These are phyloP conservation scores for Penicillium turbatum DNA, from an alignment of 495 filamentous ascomycete species.

Conservation along the genomic window DNA sequence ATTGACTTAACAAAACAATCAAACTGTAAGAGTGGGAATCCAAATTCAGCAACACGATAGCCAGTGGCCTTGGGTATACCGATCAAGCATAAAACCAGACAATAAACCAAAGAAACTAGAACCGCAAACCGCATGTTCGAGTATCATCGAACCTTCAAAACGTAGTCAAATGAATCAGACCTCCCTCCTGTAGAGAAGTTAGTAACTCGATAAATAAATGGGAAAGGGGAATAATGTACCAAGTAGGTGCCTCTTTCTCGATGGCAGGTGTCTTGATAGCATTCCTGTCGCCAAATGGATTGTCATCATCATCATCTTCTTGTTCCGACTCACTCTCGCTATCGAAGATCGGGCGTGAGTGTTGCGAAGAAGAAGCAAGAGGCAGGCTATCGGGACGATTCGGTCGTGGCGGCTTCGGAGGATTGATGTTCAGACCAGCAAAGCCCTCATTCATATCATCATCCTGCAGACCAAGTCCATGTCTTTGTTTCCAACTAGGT, in stretches of 20 bases:
- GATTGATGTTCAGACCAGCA: slow-evolving; percentile 39
- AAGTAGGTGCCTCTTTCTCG: slow-evolving; percentile 52
- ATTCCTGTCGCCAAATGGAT: slow-evolving; percentile 77
- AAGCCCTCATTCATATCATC: slow-evolving; percentile 36
- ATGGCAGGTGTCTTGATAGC: slow-evolving; percentile 57
- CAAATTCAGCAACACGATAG: slow-evolving; percentile 2
- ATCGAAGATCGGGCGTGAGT: slow-evolving; percentile 23
- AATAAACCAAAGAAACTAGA: slow-evolving; percentile 5
- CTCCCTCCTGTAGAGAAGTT: slow-evolving; percentile 19
- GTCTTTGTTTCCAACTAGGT: slow-evolving; percentile 32
- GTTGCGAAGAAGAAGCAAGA: slow-evolving; percentile 25
- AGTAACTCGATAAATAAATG: neutral
- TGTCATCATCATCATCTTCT: slow-evolving; percentile 60
- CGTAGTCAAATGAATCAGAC: slow-evolving; percentile 9
- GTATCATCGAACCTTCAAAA: neutral
- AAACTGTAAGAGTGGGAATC: neutral
- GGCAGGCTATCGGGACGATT: slow-evolving; percentile 30
- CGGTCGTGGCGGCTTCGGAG: slow-evolving; percentile 41
- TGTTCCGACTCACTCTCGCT: slow-evolving; percentile 46
- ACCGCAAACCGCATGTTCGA: neutral
- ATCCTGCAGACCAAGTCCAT: slow-evolving; percentile 15
- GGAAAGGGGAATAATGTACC: slow-evolving; percentile 31
- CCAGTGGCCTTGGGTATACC: slow-evolving; percentile 10
- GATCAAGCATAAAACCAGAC: slow-evolving; percentile 1
- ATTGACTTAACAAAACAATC: too few relatives aligned